Base-by-base conservation (phyloP, 139 green algal species). In the Chlamydomonas incerta region DNA sequence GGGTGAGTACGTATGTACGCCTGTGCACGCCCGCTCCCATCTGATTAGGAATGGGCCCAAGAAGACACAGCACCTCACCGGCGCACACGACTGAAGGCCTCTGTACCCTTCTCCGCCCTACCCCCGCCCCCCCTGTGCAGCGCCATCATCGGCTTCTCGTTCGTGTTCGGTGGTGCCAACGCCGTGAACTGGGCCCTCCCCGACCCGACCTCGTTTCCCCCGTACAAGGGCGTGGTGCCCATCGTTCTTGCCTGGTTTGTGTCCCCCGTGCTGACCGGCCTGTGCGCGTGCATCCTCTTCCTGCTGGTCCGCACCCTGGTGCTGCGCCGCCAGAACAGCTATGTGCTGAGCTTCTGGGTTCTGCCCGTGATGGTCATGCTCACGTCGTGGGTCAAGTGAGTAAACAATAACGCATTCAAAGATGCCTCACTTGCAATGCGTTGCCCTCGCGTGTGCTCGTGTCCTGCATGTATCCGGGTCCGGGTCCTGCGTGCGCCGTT, bases 181-280 rank as follows among this genome's bases (percentile, higher is more conserved):
- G 83, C 83, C 34, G 73, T 88, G 20, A 65, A 71, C 63, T 88
- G 83, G 83, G 83, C 83, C 3, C 35, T 33, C 8, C 69, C 62
- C 14, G 87, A 85, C 68, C 23, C 33, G 10, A 41, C 28, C 3
- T 50, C 74, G 72, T 93, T 93, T 70, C 89, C 89, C n/a, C 85
- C 88, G 6, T 90, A 87, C 88, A 92, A 89, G 65, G 80, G 72
- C 31, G 85, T 86, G 23, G 68, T 72, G 18, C 60, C 87, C 24
- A 93, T 96, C 72, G 70, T 94, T 31, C 34, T 92, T 29, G 90
- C 91, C 23, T 95, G 93, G 93, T 90, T 96, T 72, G 81, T 96
- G 29, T 90, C 90, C 31, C 93, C 93, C 35, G 82, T 95, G 46
- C 67, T 94, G 26, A 93, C 92, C 20, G 92, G 87, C 31, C 1